Evolutionary conservation across 768 basidiomycete species (phyloP).

Genomic region (Chlorophyllum brunneum): DNA sequence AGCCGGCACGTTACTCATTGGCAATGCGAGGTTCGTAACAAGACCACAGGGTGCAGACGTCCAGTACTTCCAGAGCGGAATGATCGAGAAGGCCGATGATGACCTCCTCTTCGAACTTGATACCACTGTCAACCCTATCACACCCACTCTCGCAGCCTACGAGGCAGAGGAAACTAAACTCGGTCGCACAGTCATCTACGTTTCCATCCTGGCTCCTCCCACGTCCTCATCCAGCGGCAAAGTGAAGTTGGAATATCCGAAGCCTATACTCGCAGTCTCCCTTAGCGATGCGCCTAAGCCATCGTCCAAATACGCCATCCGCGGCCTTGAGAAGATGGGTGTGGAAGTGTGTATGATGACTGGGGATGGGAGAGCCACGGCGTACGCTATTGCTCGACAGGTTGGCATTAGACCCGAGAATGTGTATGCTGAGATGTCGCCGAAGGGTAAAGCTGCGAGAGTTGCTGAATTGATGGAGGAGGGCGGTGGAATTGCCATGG

Average conservation of each 20-base stretch:
- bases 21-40: constrained; percentile 69
- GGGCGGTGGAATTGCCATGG: constrained; percentile 85
- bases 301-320: constrained; percentile 79
- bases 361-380: constrained; percentile 85
- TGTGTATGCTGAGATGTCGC: constrained; percentile 92
- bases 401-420: constrained; percentile 81
- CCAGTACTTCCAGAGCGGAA: constrained; percentile 37
- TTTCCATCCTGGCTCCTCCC: constrained; percentile 47
- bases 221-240: constrained; percentile 7
- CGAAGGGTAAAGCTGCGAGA: constrained; percentile 89
- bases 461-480: constrained; percentile 76
- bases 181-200: constrained; percentile 86
- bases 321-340: constrained; percentile 81
- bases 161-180: constrained; percentile 63
- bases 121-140: constrained; percentile 31
- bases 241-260: constrained; percentile 27
- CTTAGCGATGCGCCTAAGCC: constrained; percentile 85
- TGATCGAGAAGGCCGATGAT: constrained; percentile 47
- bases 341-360: constrained; percentile 93
- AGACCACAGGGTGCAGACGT: constrained; percentile 40
- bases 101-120: constrained; percentile 14
- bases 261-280: constrained; percentile 77
- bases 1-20: constrained; percentile 64
- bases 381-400: constrained; percentile 82
- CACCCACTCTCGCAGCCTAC: constrained; percentile 58